Evolutionary conservation across 768 basidiomycete species (phyloP), one percentile per base, ranked within the genome.

Genomic region (Panaeolus papilionaceus): DNA sequence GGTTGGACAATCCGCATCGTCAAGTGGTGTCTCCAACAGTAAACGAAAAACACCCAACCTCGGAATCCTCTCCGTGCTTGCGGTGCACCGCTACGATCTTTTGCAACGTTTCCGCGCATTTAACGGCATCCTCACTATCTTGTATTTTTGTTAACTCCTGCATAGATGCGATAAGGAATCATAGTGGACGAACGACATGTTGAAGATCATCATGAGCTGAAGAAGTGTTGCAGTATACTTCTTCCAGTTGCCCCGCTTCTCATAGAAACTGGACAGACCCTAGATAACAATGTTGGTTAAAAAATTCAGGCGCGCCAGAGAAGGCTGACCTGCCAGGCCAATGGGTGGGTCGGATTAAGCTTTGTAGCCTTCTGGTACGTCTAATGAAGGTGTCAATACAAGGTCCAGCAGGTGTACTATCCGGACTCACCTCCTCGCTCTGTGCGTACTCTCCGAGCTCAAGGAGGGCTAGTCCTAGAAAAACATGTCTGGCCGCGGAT

Each of bases 61-160:
- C 85, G 67, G 80, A 74, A 33, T 82, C 81, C 4, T 86, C 86
- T 5, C 92, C 93, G 68, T 88, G 82, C 58, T 86, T 80, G 58
- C 88, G 83, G 39, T 86, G 85, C 2, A 89, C 75, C 4, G 88
- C 84, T 16, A 98, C 79, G 38, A 94, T 78, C 72, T 90, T 94
- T 74, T 98, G 94, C 51, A 97, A 75, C 1, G 84, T 81, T 75
- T 95, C 93, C 2, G 93, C 95, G 67, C 91, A 92, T 79, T 93
- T 97, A 5, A 81, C 80, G 0, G 84, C 86, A 73, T 99, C 96
- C 44, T 86, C 80, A 4, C 96, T 95, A 71, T 11, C 40, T 26
- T 39, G 10, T 40, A 42, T 44, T 45, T 69, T 23, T 26, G 39
- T 20, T 42, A 38, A 40, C 23, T 54, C 70, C 28, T 68, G 64